Evolutionary conservation across 768 basidiomycete species (phyloP).

Genomic region (Phanerochaete sordida): DNA sequence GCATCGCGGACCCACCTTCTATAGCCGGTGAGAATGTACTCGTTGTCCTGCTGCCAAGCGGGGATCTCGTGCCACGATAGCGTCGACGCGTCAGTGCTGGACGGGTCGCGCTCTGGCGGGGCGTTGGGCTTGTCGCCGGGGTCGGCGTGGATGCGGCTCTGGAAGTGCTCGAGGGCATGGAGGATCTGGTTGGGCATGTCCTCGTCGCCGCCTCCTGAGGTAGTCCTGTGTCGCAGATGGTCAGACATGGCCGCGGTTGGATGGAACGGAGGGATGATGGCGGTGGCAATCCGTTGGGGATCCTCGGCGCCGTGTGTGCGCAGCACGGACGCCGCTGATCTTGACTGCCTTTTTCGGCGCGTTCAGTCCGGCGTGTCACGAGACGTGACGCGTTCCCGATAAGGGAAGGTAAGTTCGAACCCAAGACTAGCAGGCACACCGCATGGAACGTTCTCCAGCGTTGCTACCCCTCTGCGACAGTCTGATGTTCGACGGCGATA

Average conservation of each 20-base stretch:
- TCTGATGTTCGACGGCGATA: too few species aligned
- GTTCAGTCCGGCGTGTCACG: background rate
- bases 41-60: constrained; percentile 72
- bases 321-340: background rate
- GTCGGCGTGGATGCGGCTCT: constrained; percentile 10
- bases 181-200: background rate
- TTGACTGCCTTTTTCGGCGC: background rate
- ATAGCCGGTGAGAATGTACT: constrained; percentile 68
- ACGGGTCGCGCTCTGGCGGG: background rate
- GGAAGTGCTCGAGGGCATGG: constrained; percentile 5
- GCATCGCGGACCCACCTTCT: constrained; percentile 44
- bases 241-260: background rate
- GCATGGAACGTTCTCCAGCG: background rate
- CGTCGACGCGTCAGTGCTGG: constrained; percentile 19
- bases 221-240: background rate
- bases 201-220: background rate
- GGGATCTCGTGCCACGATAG: constrained; percentile 57
- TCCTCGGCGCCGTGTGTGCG: background rate
- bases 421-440: background rate
- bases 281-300: background rate
- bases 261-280: background rate
- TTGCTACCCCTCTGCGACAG: background rate
- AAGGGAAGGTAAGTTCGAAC: background rate
- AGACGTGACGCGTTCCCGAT: background rate
- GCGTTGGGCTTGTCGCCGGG: constrained; percentile 1